Evolutionary conservation across 1,284 basidiomycete genomes (phyloP).

Genomic region (Trichosporon faecale): DNA sequence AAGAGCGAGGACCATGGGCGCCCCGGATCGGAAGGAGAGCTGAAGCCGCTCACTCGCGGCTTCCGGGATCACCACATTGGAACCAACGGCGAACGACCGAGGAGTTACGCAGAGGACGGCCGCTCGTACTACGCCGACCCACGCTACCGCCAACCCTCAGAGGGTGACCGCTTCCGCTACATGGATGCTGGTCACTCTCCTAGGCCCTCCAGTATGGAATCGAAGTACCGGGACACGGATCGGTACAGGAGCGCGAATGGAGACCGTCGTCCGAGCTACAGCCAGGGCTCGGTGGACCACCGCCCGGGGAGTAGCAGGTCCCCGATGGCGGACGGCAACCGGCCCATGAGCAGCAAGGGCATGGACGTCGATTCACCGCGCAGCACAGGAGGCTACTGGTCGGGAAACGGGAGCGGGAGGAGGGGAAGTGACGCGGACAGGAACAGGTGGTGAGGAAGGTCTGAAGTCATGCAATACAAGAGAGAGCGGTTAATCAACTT

Average conservation of each 20-base stretch:
- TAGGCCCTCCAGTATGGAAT: background rate
- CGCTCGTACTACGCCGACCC: background rate
- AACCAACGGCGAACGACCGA: background rate
- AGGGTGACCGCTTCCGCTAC: background rate
- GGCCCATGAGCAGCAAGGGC: background rate
- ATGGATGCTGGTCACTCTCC: background rate
- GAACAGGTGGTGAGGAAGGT: background rate
- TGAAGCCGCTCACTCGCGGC: background rate
- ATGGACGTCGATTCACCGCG: background rate
- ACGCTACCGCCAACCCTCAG: background rate
- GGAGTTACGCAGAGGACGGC: background rate
- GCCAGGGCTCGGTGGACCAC: background rate
- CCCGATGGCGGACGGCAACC: background rate
- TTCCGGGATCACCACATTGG: slow-evolving; percentile 3
- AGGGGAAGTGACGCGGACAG: background rate
- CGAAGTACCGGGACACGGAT: background rate
- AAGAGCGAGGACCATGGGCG: background rate
- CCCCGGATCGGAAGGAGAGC: background rate
- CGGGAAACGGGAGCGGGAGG: background rate
- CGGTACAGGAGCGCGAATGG: background rate
- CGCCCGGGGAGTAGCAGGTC: background rate
- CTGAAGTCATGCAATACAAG: background rate
- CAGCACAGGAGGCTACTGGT: background rate
- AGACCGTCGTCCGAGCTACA: background rate
- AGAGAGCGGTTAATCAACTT: slow-evolving; percentile 1